These are phyloP conservation scores for Starmerella ratchasimensis DNA, from an alignment of 805 yeast species.

Conservation along the genomic window DNA sequence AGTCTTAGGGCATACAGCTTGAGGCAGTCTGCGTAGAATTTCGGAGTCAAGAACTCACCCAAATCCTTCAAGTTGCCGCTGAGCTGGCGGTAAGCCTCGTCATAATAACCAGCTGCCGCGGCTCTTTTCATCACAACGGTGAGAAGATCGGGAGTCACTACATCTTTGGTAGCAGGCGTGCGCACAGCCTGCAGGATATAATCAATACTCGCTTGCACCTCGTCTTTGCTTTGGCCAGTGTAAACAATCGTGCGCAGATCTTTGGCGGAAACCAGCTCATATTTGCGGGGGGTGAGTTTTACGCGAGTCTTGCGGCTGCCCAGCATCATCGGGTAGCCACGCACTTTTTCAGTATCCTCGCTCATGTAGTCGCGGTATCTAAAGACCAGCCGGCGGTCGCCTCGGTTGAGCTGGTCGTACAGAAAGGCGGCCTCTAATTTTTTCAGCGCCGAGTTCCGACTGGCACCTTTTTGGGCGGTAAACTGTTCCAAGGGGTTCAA, in stretches of 20 bases:
- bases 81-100: conserved; percentile 6
- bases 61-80: conserved; percentile 4
- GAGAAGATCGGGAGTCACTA: conserved; percentile 13
- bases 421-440: conserved; percentile 15
- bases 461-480: conserved; percentile 8
- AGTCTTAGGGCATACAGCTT: conserved; percentile 17
- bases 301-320: conserved; percentile 2
- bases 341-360: conserved; percentile 15
- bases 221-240: conserved; percentile 15
- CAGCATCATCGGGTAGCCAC: background rate
- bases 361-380: no score
- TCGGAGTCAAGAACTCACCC: conserved; percentile 1
- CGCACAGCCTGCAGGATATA: background rate
- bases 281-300: conserved; percentile 13
- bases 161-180: background rate
- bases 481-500: conserved; percentile 7
- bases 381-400: conserved; percentile 19
- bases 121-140: conserved; percentile 18
- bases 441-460: conserved; percentile 8
- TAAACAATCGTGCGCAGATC: conserved; percentile 17
- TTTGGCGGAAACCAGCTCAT: conserved; percentile 20
- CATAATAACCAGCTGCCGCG: conserved; percentile 19
- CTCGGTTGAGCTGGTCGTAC: conserved; percentile 15
- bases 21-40: conserved; percentile 16
- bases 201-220: conserved; percentile 13